Evolutionary conservation across 2,329 filamentous ascomycete species (phyloP), one percentile per base, ranked within the genome.

Genomic region (Aspergillus tamarii): DNA sequence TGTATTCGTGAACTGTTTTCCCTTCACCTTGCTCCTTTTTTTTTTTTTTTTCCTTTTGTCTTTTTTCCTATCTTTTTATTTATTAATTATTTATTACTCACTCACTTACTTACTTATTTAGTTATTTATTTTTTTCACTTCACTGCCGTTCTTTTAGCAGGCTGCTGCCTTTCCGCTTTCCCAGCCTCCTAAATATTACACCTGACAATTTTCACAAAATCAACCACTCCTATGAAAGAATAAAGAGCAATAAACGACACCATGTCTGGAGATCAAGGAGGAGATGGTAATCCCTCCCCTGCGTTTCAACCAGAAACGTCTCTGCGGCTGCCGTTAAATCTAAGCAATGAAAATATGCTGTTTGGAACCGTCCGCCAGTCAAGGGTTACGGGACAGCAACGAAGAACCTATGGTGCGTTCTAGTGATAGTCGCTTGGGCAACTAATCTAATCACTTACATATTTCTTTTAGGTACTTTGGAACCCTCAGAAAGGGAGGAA

Each of bases 361-460:
- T 39, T 64, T 23, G 70, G 66, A 48, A 64, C 64, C 23, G 45
- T 60, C 59, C 66, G 68, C 57, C 68, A 63, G 57, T 61, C 64
- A 28, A 66, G 62, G 55, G 54, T 61, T 54, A 46, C 59, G 36
- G 64, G 48, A 45, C 66, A 66, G 53, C 53, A 57, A 30, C 61
- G 70, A 61, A 74, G 74, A 68, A 73, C 62, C 55, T 77, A 77
- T 61, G 75, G 75, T 77, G 60, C 55, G 72, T 28, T 30, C 30
- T 21, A 23, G 12, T 52, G 26, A 26, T 59, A 14, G 43, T 43
- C 12, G 8, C n/a, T 19, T 26, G 28, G 12, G 16, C 21, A 55
- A 28, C 26, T 26, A 5, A 45, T 34, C 4, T 5, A 26, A 21
- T 48, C 16, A 54, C 59, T 63, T 52, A 63, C 43, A 19, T 60